Evolutionary conservation across 129 eudicot genomes (phyloP), one percentile per base, ranked within the genome.

Genomic region (Flaveria robusta): DNA sequence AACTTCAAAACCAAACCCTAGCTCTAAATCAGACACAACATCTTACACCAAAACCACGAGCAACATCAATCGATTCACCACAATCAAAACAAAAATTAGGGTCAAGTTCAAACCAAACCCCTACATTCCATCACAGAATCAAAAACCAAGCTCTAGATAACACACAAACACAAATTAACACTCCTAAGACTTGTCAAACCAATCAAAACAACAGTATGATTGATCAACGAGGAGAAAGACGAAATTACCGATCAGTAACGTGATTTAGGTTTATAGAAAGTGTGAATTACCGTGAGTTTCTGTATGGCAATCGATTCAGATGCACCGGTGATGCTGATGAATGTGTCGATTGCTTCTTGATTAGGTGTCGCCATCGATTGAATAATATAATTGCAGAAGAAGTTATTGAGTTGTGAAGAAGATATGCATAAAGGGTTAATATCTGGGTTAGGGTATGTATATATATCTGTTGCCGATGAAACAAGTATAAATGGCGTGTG

Each of bases 351-450:
- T 75, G 84, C 54, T 63, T 81, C 71, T 55, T 62, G 66, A 87
- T 87, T 79, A 49, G 91, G 91, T 74, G 87, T 87, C 83, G 90
- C 91, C 99, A 94, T 92, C 66, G 81, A 24, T 16, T 52, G 20
- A 70, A 74, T 77, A 74, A 80, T 74, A 80, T 34, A 52, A 58
- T 79, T 43, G 49, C 11, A 8, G 49, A 43, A 1, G 49, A 8
- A 8, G 49, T 43, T 43, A 11, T 43, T 59, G 45, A 78, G 65
- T 77, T 45, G 56, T 29, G 72, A 60, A 79, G 77, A 62, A 71
- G 73, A 79, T 79, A 63, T 42, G 41, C 23, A 9, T 34, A 52
- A 14, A 66, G 18, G 19, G 22, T 66, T 10, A 67, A 68, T 22
- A 64, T 23, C 71, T 15, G 70, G 46, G 45, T 74, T 8, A 63